Evolutionary conservation across 495 filamentous ascomycete species (phyloP).

Genomic region (Penicillium herquei): DNA sequence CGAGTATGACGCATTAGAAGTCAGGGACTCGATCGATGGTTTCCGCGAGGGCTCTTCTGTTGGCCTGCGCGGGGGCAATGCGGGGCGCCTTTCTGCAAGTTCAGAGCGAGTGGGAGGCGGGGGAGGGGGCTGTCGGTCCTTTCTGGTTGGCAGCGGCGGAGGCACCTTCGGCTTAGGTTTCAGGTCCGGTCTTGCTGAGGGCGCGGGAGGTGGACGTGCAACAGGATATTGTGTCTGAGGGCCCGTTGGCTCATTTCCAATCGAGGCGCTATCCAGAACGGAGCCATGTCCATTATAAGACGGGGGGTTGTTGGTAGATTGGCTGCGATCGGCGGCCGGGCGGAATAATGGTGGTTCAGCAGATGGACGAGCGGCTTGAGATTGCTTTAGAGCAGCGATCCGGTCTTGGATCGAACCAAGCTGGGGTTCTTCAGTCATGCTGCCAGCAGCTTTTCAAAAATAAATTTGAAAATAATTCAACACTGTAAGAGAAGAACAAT

Average conservation of each 20-base stretch:
- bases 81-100: constrained; percentile 33
- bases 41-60: constrained; percentile 28
- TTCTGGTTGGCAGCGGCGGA: constrained; percentile 54
- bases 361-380: constrained; percentile 47
- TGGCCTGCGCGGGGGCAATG: constrained; percentile 40
- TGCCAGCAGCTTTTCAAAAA: background rate
- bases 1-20: constrained; percentile 38
- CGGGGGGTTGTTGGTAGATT: constrained; percentile 48
- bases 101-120: constrained; percentile 41
- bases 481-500: background rate
- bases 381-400: constrained; percentile 58
- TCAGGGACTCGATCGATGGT: constrained; percentile 35
- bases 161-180: constrained; percentile 38
- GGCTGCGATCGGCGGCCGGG: constrained; percentile 40
- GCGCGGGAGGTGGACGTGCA: constrained; percentile 19
- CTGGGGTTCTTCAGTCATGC: constrained; percentile 40
- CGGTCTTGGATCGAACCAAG: constrained; percentile 55
- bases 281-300: constrained; percentile 37
- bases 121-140: constrained; percentile 37
- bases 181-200: constrained; percentile 28
- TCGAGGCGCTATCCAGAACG: constrained; percentile 24
- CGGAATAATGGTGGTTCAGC: constrained; percentile 23
- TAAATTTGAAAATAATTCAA: background rate
- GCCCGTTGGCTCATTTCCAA: constrained; percentile 46
- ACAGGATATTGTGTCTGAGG: constrained; percentile 19